Evolutionary conservation across 1,284 basidiomycete species (phyloP).

Genomic region (Fomes fomentarius): DNA sequence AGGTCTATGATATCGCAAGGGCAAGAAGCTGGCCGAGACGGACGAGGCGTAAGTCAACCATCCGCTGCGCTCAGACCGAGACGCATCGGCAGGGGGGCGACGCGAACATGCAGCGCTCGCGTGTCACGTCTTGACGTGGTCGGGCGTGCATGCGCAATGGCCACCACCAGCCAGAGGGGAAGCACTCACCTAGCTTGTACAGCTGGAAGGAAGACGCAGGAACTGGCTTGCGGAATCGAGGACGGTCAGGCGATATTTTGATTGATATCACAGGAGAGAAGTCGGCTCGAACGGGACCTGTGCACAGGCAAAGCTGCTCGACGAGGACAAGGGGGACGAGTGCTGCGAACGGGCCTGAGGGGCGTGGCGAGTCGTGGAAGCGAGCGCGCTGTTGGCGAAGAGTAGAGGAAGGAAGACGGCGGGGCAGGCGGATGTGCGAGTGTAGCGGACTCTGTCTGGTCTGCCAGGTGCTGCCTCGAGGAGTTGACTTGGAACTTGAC

Average conservation of each 20-base stretch:
- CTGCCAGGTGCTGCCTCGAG: constrained; percentile 27
- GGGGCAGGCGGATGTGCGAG: constrained; percentile 12
- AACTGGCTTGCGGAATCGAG: constrained; percentile 15
- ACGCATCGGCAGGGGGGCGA: constrained; percentile 11
- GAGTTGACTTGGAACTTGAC: constrained; percentile 33
- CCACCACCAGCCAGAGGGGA: not conserved
- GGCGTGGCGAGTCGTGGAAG: constrained; percentile 3
- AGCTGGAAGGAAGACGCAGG: constrained; percentile 11
- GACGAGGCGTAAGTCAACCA: constrained; percentile 13
- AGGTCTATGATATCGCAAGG: constrained; percentile 28
- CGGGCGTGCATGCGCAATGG: not conserved
- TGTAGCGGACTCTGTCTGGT: constrained; percentile 14
- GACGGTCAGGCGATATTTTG: constrained; percentile 19
- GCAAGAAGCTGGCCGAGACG: constrained; percentile 11
- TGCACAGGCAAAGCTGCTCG: constrained; percentile 9
- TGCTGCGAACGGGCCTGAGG: constrained; percentile 15
- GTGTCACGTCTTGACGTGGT: constrained; percentile 24
- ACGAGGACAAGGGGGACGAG: constrained; percentile 1
- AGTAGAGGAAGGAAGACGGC: constrained; percentile 18
- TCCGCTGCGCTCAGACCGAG: constrained; percentile 3
- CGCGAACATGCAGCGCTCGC: constrained; percentile 25
- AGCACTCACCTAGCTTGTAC: constrained; percentile 27
- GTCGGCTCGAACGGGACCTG: constrained; percentile 17
- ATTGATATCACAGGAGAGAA: constrained; percentile 25
- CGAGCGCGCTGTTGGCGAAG: constrained; percentile 19